phyloP scores from a whole-genome alignment of 495 filamentous ascomycete genomes.

The Amphirosellinia nigrospora region DNA sequence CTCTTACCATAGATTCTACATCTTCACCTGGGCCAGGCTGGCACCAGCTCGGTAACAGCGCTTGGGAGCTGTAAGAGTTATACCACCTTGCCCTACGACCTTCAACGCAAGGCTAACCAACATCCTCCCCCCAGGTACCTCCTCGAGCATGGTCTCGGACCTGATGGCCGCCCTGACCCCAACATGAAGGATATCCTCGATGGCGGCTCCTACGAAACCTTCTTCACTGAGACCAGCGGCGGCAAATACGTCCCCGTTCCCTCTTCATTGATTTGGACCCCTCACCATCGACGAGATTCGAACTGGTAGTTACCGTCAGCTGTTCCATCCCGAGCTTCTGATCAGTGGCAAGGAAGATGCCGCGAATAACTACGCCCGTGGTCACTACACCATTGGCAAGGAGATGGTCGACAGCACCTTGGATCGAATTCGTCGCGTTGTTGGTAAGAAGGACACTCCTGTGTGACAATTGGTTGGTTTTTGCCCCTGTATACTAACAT shows the following conservation, averaged over 20 bases:
- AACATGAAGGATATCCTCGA: constrained; percentile 65
- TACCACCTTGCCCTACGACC: constrained; percentile 43
- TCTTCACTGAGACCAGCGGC: constrained; percentile 85
- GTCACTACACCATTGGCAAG: constrained; percentile 93
- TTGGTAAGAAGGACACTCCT: constrained; percentile 58
- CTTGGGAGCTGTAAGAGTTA: constrained; percentile 87
- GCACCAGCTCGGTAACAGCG: constrained; percentile 92
- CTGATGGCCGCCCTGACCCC: constrained; percentile 73
- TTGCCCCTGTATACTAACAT: neutral
- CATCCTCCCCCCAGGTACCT: constrained; percentile 69
- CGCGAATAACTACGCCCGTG: constrained; percentile 94
- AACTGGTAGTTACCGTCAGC: constrained; percentile 78
- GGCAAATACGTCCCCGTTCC: constrained; percentile 90
- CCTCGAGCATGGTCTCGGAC: constrained; percentile 85
- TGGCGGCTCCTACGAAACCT: constrained; percentile 81
- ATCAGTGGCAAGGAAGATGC: constrained; percentile 95
- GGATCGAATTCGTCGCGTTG: constrained; percentile 83
- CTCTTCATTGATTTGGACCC: constrained; percentile 91
- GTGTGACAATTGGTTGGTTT: neutral
- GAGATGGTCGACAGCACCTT: constrained; percentile 84
- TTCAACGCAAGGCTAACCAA: constrained; percentile 20
- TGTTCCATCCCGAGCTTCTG: constrained; percentile 88
- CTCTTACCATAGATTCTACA: constrained; percentile 70
- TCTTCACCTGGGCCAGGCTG: constrained; percentile 92
- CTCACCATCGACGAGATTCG: constrained; percentile 91